A percentile compares a stretch with the other conserved stretches of the same genome.
These are phyloP conservation scores for Spathaspora girioi DNA, from an alignment of 805 yeast species.

Conservation along the genomic window DNA sequence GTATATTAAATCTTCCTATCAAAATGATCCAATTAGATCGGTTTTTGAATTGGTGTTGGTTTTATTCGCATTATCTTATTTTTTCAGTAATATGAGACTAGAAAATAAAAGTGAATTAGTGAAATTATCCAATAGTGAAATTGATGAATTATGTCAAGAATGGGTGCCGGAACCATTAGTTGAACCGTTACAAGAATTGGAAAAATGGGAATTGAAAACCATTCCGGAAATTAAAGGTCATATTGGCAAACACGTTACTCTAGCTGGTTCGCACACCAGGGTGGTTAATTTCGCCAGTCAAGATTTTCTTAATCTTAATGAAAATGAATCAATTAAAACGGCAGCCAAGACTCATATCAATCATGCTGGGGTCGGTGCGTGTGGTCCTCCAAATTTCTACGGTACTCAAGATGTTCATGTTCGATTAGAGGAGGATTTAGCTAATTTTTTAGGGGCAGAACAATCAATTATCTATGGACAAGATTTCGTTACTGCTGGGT, in stretches of 20 bases:
- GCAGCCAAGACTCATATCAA: constrained; percentile 58
- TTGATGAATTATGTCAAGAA: constrained; percentile 79
- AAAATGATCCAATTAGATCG: constrained; percentile 91
- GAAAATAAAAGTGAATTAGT: constrained; percentile 71
- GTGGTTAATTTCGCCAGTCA: constrained; percentile 67
- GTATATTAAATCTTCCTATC: constrained; percentile 82
- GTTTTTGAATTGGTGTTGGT: constrained; percentile 73
- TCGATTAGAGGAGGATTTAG: constrained; percentile 69
- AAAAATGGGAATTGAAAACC: constrained; percentile 58
- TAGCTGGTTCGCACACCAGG: constrained; percentile 17
- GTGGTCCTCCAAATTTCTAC: constrained; percentile 97
- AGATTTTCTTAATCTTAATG: constrained; percentile 67
- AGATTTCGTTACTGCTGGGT: constrained; percentile 80
- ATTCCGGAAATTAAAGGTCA: constrained; percentile 63
- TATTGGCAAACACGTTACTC: constrained; percentile 37
- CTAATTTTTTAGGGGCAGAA: constrained; percentile 74
- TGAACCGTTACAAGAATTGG: constrained; percentile 46
- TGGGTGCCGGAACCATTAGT: constrained; percentile 92
- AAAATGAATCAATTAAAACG: constrained; percentile 41
- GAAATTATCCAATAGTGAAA: constrained; percentile 55
- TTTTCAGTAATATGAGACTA: constrained; percentile 71
- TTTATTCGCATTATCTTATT: constrained; percentile 80
- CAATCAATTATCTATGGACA: constrained; percentile 86
- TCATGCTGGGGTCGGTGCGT: constrained; percentile 90
- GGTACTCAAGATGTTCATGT: constrained; percentile 93